Conservation (phyloP, 208 protist species). For the Borovskyia barvae region DNA sequence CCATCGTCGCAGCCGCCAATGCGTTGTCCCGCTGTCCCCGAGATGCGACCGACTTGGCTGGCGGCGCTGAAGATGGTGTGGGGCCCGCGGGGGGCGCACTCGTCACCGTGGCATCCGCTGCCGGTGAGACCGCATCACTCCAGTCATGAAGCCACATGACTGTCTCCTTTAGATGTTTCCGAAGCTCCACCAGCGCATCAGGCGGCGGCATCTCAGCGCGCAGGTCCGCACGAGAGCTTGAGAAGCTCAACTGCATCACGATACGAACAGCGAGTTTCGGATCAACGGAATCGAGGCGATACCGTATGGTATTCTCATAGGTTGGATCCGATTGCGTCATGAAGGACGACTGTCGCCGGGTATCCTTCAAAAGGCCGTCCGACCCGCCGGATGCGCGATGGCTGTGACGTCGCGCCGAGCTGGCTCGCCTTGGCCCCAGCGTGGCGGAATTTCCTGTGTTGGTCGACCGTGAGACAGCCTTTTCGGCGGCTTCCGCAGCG, state of each 20-base stretch:
- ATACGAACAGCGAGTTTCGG: slow-evolving; percentile 23
- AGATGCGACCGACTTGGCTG: slow-evolving; percentile 1
- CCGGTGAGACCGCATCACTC: slow-evolving; percentile 1
- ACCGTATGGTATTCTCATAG: neutral
- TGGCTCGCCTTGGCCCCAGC: neutral
- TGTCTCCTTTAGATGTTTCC: slow-evolving; percentile 24
- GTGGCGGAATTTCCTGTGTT: neutral
- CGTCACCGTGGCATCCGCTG: neutral
- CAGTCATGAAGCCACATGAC: slow-evolving; percentile 22
- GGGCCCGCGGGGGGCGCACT: neutral
- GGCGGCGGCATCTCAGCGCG: slow-evolving; percentile 27
- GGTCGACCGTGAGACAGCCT: neutral
- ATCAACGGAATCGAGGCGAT: slow-evolving; percentile 40
- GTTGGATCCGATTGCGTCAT: slow-evolving; percentile 2
- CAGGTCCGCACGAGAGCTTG: slow-evolving; percentile 49
- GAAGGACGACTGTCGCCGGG: slow-evolving; percentile 1
- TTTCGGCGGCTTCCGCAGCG: slow-evolving; percentile 12
- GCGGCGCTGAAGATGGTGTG: neutral
- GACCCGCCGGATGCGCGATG: neutral
- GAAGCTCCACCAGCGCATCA: slow-evolving; percentile 33
- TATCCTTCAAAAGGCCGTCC: slow-evolving; percentile 8
- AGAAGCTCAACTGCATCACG: slow-evolving; percentile 38
- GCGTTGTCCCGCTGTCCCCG: slow-evolving; percentile 17
- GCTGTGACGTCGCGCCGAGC: slow-evolving; percentile 6
- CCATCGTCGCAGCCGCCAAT: slow-evolving; percentile 22